These are phyloP conservation scores for Aspergillus quadricinctus DNA, from an alignment of 2,329 filamentous ascomycete species.

Conservation along the genomic window DNA sequence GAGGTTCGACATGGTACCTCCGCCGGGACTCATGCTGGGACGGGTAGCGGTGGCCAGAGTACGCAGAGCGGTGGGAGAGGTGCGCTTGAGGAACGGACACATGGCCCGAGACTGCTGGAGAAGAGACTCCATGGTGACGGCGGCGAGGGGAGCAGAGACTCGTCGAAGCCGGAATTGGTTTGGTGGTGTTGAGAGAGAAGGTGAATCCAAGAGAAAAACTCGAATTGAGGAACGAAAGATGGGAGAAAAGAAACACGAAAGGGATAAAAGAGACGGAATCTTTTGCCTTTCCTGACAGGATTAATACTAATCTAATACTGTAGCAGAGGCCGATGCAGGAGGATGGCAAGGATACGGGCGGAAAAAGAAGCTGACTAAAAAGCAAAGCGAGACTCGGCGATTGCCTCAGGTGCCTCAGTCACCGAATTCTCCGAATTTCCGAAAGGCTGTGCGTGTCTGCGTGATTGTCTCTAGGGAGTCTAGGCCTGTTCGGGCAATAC, in stretches of 20 bases:
- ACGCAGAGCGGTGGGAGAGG: slow-evolving; percentile 84
- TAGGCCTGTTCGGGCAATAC: neutral
- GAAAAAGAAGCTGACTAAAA: neutral
- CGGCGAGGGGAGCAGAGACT: neutral
- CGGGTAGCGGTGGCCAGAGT: slow-evolving; percentile 69
- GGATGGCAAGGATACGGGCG: neutral
- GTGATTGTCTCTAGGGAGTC: neutral
- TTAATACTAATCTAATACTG: too few species aligned
- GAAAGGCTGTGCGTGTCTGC: too few species aligned
- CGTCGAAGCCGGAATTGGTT: neutral
- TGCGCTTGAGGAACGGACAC: slow-evolving; percentile 96
- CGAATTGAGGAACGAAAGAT: slow-evolving; percentile 8
- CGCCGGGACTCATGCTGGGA: slow-evolving; percentile 65
- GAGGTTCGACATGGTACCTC: slow-evolving; percentile 93
- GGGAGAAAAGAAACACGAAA: slow-evolving; percentile 3
- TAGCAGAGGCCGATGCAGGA: neutral
- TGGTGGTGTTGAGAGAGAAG: neutral
- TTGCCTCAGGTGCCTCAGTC: neutral
- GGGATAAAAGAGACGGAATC: neutral
- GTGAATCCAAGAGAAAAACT: neutral
- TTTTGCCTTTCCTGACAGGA: neutral
- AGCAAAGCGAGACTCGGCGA: too few species aligned
- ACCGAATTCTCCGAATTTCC: neutral
- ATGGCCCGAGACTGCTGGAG: slow-evolving; percentile 93
- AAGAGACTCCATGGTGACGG: slow-evolving; percentile 73